These are phyloP conservation scores for Sugiyamaella smithiae DNA, from an alignment of 805 yeast genomes.

Conservation along the genomic window DNA sequence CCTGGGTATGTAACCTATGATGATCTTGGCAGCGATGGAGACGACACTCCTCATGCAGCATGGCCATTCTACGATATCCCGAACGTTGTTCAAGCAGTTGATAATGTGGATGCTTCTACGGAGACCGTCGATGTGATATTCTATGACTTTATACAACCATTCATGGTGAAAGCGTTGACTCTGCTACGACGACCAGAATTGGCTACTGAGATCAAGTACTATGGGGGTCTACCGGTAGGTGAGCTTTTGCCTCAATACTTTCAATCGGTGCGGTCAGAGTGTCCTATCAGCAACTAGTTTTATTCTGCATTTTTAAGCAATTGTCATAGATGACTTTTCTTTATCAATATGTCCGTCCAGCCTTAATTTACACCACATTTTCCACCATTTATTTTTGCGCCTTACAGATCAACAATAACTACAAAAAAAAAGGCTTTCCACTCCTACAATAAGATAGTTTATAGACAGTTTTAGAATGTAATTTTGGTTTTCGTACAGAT, in stretches of 20 bases:
- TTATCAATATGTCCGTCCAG: too few relatives aligned
- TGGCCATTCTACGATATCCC: constrained; percentile 64
- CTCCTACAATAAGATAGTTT: too few relatives aligned
- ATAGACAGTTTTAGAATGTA: too few relatives aligned
- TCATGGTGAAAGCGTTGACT: constrained; percentile 46
- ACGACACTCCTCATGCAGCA: constrained; percentile 67
- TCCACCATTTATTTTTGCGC: too few relatives aligned
- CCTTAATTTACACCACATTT: too few relatives aligned
- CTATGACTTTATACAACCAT: constrained; percentile 67
- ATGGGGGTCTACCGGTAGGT: constrained; percentile 30
- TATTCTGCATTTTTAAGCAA: too few relatives aligned
- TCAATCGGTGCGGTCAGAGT: neutral
- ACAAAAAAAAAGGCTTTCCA: too few relatives aligned
- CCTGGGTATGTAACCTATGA: constrained; percentile 78
- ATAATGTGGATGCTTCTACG: constrained; percentile 29
- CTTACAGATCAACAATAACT: too few relatives aligned
- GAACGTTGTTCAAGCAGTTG: constrained; percentile 65
- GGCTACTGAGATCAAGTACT: constrained; percentile 14
- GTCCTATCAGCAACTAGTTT: neutral
- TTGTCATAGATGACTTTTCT: too few relatives aligned
- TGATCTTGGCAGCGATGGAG: constrained; percentile 84
- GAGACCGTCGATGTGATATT: constrained; percentile 65
- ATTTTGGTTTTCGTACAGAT: neutral
- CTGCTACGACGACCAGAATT: constrained; percentile 25
- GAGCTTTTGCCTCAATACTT: constrained; percentile 33